Percentiles rank a stretch among this genome's conserved stretches.
Evolutionary conservation across 2,329 filamentous ascomycete species (phyloP).

Genomic region (Cordyceps cateniannulata): DNA sequence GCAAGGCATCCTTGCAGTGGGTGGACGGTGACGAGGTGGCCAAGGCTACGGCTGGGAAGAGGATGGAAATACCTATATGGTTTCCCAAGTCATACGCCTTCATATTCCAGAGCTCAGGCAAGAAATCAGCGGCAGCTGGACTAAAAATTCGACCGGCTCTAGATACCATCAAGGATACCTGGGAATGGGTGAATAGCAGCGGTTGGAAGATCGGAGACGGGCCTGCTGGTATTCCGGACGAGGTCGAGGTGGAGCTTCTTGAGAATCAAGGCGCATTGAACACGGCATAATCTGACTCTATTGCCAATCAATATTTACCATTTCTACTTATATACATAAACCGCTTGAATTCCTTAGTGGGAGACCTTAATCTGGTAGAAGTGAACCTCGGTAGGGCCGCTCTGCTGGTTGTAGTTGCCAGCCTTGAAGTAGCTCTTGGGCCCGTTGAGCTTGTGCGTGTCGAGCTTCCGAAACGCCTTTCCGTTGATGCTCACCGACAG

Average conservation of each 20-base stretch:
- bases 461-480: constrained; percentile 18
- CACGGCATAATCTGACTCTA: background rate
- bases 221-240: background rate
- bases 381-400: constrained; percentile 20
- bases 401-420: constrained; percentile 31
- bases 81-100: background rate
- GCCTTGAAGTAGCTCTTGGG: constrained; percentile 32
- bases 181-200: constrained; percentile 9
- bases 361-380: constrained; percentile 18
- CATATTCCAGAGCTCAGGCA: background rate
- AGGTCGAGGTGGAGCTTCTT: background rate
- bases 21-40: constrained; percentile 9
- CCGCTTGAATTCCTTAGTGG: constrained; percentile 2
- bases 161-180: constrained; percentile 13
- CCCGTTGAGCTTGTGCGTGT: constrained; percentile 22
- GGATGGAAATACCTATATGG: constrained; percentile 13
- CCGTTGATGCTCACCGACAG: constrained; percentile 28
- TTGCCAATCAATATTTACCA: background rate
- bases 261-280: background rate
- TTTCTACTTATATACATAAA: background rate
- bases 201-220: constrained; percentile 7
- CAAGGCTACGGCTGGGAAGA: background rate
- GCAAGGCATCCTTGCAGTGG: constrained; percentile 11
- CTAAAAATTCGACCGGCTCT: constrained; percentile 7
- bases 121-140: constrained; percentile 3